Evolutionary conservation across 805 yeast genomes (phyloP).

Genomic region (Kuraishia piskuri): DNA sequence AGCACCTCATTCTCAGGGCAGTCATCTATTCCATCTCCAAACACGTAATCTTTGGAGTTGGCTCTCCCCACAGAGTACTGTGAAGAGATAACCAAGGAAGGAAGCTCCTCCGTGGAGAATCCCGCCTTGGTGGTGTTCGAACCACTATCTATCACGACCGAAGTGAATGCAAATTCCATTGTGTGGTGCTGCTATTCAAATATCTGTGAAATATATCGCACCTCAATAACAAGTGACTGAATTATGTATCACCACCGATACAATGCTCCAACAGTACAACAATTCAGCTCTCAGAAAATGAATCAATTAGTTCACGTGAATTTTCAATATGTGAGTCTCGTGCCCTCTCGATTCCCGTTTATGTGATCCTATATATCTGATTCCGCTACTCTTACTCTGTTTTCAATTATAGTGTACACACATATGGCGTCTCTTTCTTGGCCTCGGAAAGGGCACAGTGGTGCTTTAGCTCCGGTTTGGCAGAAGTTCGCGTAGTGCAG

Average conservation of each 20-base stretch:
- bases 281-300: too few species aligned
- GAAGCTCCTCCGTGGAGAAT: constrained; percentile 54
- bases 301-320: too few species aligned
- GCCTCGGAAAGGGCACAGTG: background rate
- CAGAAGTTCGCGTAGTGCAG: background rate
- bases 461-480: background rate
- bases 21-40: constrained; percentile 33
- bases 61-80: constrained; percentile 34
- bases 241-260: too few species aligned
- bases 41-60: constrained; percentile 14
- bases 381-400: too few species aligned
- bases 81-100: constrained; percentile 49
- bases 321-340: too few species aligned
- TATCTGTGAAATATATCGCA: too few species aligned
- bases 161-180: constrained; percentile 34
- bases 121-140: constrained; percentile 62
- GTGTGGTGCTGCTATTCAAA: background rate
- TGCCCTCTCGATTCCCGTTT: too few species aligned
- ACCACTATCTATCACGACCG: constrained; percentile 66
- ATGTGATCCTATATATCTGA: too few species aligned
- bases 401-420: too few species aligned
- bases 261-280: too few species aligned
- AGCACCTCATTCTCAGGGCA: constrained; percentile 39
- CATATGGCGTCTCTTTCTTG: background rate
- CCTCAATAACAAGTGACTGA: too few species aligned